Evolutionary conservation across 192 early-diverging fungal species (phyloP).

Genomic region (Lunasporangiospora selenospora): DNA sequence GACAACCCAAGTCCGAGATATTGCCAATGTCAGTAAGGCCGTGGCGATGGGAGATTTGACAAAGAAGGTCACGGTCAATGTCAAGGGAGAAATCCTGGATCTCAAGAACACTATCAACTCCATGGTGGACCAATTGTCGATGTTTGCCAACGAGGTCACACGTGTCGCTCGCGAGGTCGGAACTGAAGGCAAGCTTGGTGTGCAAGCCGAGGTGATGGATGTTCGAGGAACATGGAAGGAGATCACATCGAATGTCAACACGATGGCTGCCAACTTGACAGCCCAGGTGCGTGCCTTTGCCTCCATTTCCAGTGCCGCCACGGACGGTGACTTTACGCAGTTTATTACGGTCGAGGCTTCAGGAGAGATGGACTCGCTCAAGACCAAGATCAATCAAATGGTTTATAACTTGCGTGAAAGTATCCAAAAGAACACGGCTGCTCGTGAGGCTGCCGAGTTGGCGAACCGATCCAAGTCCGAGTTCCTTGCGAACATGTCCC

Average conservation of each 20-base stretch:
- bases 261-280: constrained; percentile 76
- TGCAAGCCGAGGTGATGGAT: constrained; percentile 72
- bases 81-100: constrained; percentile 73
- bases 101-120: constrained; percentile 77
- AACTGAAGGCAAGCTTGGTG: constrained; percentile 81
- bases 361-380: constrained; percentile 86
- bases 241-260: constrained; percentile 76
- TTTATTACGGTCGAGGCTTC: constrained; percentile 81
- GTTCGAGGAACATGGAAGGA: constrained; percentile 83
- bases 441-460: constrained; percentile 80
- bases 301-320: constrained; percentile 75
- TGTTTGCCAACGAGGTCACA: constrained; percentile 69
- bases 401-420: constrained; percentile 76
- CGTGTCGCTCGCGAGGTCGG: constrained; percentile 80
- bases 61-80: constrained; percentile 65
- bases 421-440: constrained; percentile 79
- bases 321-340: constrained; percentile 72
- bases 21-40: constrained; percentile 64
- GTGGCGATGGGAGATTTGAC: constrained; percentile 66
- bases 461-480: constrained; percentile 83
- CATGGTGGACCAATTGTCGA: constrained; percentile 68
- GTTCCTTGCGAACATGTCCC: constrained; percentile 72
- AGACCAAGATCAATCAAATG: constrained; percentile 89
- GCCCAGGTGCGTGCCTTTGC: constrained; percentile 85
- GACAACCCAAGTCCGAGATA: constrained; percentile 66